Evolutionary conservation across 1,284 basidiomycete species (phyloP).

Genomic region (Trametes hirsuta): DNA sequence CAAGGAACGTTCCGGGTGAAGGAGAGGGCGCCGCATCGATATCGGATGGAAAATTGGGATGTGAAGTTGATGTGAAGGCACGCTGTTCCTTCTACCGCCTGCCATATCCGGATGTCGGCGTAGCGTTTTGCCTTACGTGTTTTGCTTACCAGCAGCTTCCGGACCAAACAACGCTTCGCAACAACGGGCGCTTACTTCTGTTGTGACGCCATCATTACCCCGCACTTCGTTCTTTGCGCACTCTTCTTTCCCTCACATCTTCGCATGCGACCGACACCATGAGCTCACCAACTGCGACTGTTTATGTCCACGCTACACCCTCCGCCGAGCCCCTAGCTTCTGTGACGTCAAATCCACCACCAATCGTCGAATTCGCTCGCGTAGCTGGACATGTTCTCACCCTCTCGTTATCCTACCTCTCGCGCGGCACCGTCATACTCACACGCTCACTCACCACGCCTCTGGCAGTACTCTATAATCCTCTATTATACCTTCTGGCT

Average conservation of each 20-base stretch:
- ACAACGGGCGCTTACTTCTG: background rate
- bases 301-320: background rate
- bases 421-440: conserved; percentile 12
- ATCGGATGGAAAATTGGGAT: conserved; percentile 17
- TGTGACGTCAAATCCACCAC: conserved; percentile 14
- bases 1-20: background rate
- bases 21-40: conserved; percentile 8
- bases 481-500: conserved; percentile 51
- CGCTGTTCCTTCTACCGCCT: conserved; percentile 16
- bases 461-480: conserved; percentile 39
- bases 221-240: background rate
- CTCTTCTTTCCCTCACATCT: background rate
- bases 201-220: background rate
- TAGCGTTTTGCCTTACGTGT: conserved; percentile 14
- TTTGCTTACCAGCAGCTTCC: conserved; percentile 17
- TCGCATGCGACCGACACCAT: background rate
- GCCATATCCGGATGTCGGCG: conserved; percentile 17
- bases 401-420: conserved; percentile 17
- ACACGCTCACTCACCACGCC: conserved; percentile 26
- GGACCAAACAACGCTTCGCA: conserved; percentile 17
- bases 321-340: background rate
- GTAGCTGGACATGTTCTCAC: conserved; percentile 16
- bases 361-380: conserved; percentile 27
- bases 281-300: conserved; percentile 1
- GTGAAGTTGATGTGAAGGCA: conserved; percentile 20